These are phyloP conservation scores for Pleurotus eryngii DNA, from an alignment of 768 basidiomycete species.

Conservation along the genomic window DNA sequence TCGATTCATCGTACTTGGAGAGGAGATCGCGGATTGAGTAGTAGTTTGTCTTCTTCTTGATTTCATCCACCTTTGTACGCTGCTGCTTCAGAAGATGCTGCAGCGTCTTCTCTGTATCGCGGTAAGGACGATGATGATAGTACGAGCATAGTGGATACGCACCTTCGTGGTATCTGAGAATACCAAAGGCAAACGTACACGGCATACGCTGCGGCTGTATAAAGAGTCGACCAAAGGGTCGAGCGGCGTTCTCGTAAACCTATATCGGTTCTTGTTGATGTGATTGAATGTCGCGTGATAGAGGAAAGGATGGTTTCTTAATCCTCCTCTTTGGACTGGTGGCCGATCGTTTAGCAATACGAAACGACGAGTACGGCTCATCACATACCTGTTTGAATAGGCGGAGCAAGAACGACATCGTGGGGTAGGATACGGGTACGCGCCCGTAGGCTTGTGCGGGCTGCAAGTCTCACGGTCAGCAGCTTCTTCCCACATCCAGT, in stretches of 20 bases:
- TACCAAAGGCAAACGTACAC: constrained; percentile 77
- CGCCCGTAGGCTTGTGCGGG: too few relatives aligned
- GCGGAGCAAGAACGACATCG: too few relatives aligned
- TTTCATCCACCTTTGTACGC: constrained; percentile 87
- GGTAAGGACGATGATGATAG: neutral
- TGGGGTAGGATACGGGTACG: too few relatives aligned
- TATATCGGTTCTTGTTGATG: too few relatives aligned
- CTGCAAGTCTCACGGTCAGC: too few relatives aligned
- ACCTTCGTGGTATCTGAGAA: constrained; percentile 79
- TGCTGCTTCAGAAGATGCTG: constrained; percentile 73
- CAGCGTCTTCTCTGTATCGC: constrained; percentile 68
- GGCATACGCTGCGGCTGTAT: constrained; percentile 69
- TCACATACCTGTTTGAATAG: too few relatives aligned
- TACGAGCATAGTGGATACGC: constrained; percentile 12
- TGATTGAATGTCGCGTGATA: constrained; percentile 59
- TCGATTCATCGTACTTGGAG: constrained; percentile 81
- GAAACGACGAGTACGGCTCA: too few relatives aligned
- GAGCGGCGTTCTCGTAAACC: too few relatives aligned
- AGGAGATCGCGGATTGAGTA: constrained; percentile 81
- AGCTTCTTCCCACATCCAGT: too few relatives aligned
- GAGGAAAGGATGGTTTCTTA: constrained; percentile 70
- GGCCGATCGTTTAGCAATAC: too few relatives aligned
- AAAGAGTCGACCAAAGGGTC: constrained; percentile 53
- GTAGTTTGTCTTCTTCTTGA: constrained; percentile 97
- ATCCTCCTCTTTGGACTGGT: constrained; percentile 54